Conservation (phyloP, 83 land plant species). For the Diphasiastrum complanatum region DNA sequence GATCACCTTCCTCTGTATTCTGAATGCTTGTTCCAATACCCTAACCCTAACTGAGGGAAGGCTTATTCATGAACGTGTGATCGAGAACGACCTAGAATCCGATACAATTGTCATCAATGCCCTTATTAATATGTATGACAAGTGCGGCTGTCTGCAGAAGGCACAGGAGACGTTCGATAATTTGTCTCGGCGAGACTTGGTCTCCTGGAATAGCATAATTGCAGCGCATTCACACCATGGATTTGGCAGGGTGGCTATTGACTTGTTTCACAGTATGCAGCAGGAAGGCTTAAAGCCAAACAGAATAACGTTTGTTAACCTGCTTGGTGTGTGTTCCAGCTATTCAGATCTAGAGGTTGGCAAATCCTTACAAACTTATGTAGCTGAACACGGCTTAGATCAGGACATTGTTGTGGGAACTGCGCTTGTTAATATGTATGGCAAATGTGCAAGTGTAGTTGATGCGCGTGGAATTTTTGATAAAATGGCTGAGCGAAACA, state of each 20-base stretch:
- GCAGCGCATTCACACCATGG: background rate
- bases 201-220: constrained; percentile 1
- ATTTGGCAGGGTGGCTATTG: background rate
- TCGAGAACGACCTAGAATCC: background rate
- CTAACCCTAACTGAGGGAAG: background rate
- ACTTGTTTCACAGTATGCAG: background rate
- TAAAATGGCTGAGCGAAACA: background rate
- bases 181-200: constrained; percentile 4
- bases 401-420: background rate
- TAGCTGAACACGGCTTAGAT: background rate
- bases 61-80: background rate
- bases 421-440: background rate
- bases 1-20: constrained; percentile 40
- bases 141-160: background rate
- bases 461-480: background rate
- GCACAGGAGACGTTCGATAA: background rate
- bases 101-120: background rate
- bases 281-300: background rate
- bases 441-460: background rate
- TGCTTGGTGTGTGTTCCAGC: background rate
- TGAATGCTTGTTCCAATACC: constrained; percentile 35
- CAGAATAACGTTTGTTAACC: background rate
- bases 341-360: background rate
- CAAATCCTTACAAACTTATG: background rate
- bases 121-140: background rate